A percentile compares a stretch with the other conserved stretches of the same genome.
Evolutionary conservation across 1,284 basidiomycete species (phyloP).

Genomic region (Porogramme epimiltina): DNA sequence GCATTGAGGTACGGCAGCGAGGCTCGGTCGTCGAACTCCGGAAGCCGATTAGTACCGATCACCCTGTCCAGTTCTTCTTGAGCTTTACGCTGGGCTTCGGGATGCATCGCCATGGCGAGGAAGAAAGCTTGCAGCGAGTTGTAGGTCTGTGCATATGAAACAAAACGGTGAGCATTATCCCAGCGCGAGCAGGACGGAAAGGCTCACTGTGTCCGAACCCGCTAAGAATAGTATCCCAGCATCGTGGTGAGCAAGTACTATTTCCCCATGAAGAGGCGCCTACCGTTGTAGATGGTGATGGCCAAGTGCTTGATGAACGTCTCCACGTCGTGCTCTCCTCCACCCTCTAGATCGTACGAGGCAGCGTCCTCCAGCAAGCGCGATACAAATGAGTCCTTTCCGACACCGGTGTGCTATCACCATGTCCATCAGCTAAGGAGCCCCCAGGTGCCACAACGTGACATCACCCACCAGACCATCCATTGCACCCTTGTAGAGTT

Average conservation of each 20-base stretch:
- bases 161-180: no score
- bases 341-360: not conserved
- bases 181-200: no score
- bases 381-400: not conserved
- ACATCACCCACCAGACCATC: not conserved
- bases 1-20: not conserved
- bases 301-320: not conserved
- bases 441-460: no score
- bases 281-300: slow-evolving; percentile 3
- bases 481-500: not conserved
- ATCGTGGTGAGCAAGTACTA: not conserved
- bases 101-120: slow-evolving; percentile 33
- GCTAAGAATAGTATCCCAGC: no score
- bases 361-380: not conserved
- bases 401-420: not conserved
- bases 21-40: not conserved
- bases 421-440: slow-evolving; percentile 2
- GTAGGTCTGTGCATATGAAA: slow-evolving; percentile 6
- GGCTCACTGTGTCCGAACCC: no score
- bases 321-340: not conserved
- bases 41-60: not conserved
- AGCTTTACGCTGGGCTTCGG: slow-evolving; percentile 33
- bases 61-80: not conserved
- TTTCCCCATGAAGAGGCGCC: not conserved
- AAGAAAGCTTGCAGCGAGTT: slow-evolving; percentile 25